A percentile compares a stretch with the other conserved stretches of the same genome.
These are phyloP conservation scores for Pistacia vera DNA, from an alignment of 345 rosid species.

Conservation along the genomic window DNA sequence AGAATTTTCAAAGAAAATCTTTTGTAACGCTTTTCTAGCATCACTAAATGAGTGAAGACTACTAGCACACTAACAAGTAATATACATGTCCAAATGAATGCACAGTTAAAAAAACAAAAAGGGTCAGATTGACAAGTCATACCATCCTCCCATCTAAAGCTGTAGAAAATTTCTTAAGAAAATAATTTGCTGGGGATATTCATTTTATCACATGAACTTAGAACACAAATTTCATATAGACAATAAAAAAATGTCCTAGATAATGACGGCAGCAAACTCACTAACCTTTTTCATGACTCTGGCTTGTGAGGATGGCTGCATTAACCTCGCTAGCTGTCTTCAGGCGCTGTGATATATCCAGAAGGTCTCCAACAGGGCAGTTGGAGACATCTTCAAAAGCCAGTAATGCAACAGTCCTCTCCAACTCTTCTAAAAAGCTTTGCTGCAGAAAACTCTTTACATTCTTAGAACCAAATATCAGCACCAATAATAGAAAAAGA, in stretches of 20 bases:
- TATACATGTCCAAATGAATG: not conserved
- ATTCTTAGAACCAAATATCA: constrained; percentile 7
- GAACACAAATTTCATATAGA: not conserved
- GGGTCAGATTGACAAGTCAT: not conserved
- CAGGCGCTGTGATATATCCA: constrained; percentile 88
- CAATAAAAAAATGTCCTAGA: not conserved
- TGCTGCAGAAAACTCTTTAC: constrained; percentile 41
- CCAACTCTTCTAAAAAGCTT: constrained; percentile 92
- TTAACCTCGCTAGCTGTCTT: constrained; percentile 97
- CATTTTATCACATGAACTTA: not conserved
- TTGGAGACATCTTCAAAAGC: constrained; percentile 89
- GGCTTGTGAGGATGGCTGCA: constrained; percentile 98
- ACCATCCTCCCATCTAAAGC: not conserved
- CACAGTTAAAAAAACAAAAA: not conserved
- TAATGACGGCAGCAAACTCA: not conserved
- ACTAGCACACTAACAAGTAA: not conserved
- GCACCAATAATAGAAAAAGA: constrained; percentile 1
- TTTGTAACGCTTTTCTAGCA: constrained; percentile 2
- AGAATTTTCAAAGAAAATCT: not conserved
- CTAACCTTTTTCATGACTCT: constrained; percentile 94
- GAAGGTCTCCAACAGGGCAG: constrained; percentile 87
- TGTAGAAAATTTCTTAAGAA: constrained; percentile 4
- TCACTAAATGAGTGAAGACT: not conserved
- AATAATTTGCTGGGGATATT: not conserved
- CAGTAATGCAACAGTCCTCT: constrained; percentile 86